A percentile compares a stretch with the other conserved stretches of the same genome.
phyloP scores from a whole-genome alignment of 257 asterid genomes.

The Salvia hispanica region DNA sequence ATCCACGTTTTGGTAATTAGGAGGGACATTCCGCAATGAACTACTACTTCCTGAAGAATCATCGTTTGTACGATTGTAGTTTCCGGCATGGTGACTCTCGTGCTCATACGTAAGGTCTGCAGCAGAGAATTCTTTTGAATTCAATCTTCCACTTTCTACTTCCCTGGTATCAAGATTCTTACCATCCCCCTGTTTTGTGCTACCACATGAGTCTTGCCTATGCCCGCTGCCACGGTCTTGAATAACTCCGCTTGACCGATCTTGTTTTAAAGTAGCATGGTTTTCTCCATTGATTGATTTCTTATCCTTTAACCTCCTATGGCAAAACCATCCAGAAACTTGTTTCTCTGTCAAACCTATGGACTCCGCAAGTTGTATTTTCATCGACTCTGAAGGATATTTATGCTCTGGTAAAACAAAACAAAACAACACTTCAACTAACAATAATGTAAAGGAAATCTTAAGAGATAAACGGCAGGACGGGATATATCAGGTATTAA shows the following conservation, averaged over 20 bases:
- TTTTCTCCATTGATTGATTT: conserved; percentile 51
- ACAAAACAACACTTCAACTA: background rate
- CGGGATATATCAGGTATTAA: conserved; percentile 5
- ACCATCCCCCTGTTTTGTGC: conserved; percentile 78
- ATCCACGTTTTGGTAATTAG: conserved; percentile 44
- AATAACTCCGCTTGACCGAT: conserved; percentile 70
- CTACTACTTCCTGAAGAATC: conserved; percentile 81
- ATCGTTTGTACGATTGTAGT: conserved; percentile 45
- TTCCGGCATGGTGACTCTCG: conserved; percentile 48
- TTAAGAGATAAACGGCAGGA: background rate
- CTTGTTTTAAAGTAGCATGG: conserved; percentile 55
- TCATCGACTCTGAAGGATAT: conserved; percentile 76
- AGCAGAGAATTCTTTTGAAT: conserved; percentile 51
- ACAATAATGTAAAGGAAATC: background rate
- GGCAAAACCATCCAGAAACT: conserved; percentile 98
- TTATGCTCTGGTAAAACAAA: conserved; percentile 61
- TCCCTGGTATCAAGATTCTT: conserved; percentile 59
- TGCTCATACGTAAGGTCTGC: conserved; percentile 56
- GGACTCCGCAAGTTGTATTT: conserved; percentile 69
- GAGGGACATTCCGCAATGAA: conserved; percentile 47
- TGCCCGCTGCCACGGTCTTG: conserved; percentile 88
- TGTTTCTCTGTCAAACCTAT: conserved; percentile 92
- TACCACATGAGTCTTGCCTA: conserved; percentile 94
- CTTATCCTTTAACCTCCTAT: conserved; percentile 90
- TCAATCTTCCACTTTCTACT: conserved; percentile 73